Base-by-base conservation (phyloP, 192 early-diverging fungal genomes). In the Spizellomyces sp. region DNA sequence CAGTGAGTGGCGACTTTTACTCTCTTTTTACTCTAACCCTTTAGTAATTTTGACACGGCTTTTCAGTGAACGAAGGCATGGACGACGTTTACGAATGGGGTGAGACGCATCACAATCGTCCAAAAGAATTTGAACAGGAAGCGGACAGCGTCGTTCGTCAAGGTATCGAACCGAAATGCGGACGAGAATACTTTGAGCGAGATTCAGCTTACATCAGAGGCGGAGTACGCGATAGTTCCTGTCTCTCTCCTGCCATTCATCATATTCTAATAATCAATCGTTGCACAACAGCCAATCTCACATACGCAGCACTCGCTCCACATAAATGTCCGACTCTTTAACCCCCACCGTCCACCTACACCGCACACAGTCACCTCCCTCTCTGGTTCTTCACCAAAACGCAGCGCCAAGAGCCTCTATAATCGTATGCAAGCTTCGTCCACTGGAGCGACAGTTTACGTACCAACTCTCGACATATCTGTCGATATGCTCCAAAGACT, bases 21-120 rank as follows among this genome's bases (percentile, higher is more conserved):
- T n/a, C 15, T 17, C 59, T 2, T 22, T 61, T 41, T 19, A 14
- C 2, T 22, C 10, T 41, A 12, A 2, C 15, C 44, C 27, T 45
- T 9, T 47, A 12, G 27, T 45, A 9, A 27, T 5, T 58, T n/a
- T 68, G 6, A 10, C 9, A 27, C 9, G 6, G 73, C 17, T 22
- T 59, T 9, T 4, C 43, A 80, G 80, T 84, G 80, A 84, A 81
- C 68, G 77, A 79, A 60, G 78, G 76, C 43, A 77, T 84, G 79
- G 80, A 84, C 54, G 83, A 81, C 43, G 68, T 78, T 42, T 83
- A 80, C 70, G 75, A 80, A 44, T 68, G 74, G 48, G 70, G 71
- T 17, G 81, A 83, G 55, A 67, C 58, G 17, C 61, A 72, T 2
- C 48, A 67, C n/a, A 43, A 54, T 45, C 67, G 62, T 15, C 48